Percentiles rank a stretch among this genome's conserved stretches.
Conservation (phyloP, 1,284 basidiomycete genomes). For the Cryptococcus sp. region DNA sequence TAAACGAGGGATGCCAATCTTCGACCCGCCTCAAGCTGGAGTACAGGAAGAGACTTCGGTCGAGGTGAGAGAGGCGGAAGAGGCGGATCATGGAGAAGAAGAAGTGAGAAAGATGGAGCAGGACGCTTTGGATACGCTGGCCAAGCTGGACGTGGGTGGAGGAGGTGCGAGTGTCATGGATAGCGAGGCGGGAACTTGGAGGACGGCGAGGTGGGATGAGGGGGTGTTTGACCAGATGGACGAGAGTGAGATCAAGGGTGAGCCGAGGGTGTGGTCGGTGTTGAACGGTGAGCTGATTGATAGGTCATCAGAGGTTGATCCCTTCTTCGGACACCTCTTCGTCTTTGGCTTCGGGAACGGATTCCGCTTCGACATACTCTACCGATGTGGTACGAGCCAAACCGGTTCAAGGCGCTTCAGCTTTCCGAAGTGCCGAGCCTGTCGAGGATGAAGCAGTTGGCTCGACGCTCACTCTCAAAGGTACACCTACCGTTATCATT, state of each 20-base stretch:
- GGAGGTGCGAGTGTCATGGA: slow-evolving; percentile 22
- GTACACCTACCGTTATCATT: slow-evolving; percentile 4
- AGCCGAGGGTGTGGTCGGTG: slow-evolving; percentile 4
- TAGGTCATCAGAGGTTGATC: slow-evolving; percentile 13
- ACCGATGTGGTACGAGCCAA: slow-evolving; percentile 8
- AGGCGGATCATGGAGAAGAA: slow-evolving; percentile 49
- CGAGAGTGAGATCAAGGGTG: slow-evolving; percentile 30
- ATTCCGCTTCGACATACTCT: slow-evolving; percentile 19
- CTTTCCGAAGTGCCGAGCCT: slow-evolving; percentile 11
- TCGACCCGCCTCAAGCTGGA: slow-evolving; percentile 45
- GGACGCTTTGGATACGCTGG: slow-evolving; percentile 64
- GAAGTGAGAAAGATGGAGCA: slow-evolving; percentile 52
- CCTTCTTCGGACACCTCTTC: slow-evolving; percentile 17
- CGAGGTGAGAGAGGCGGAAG: slow-evolving; percentile 55
- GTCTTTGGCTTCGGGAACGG: slow-evolving; percentile 8
- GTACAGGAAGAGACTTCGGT: not conserved
- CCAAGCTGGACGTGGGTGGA: slow-evolving; percentile 55
- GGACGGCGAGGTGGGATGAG: slow-evolving; percentile 43
- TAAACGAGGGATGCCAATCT: slow-evolving; percentile 49
- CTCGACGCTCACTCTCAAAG: slow-evolving; percentile 32
- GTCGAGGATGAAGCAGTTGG: slow-evolving; percentile 7
- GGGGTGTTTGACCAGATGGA: slow-evolving; percentile 16
- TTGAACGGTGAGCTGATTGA: not conserved
- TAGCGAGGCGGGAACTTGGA: slow-evolving; percentile 30
- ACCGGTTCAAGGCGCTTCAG: slow-evolving; percentile 16